phyloP scores from a whole-genome alignment of 2,329 filamentous ascomycete genomes.

The Penicillium sp. region DNA sequence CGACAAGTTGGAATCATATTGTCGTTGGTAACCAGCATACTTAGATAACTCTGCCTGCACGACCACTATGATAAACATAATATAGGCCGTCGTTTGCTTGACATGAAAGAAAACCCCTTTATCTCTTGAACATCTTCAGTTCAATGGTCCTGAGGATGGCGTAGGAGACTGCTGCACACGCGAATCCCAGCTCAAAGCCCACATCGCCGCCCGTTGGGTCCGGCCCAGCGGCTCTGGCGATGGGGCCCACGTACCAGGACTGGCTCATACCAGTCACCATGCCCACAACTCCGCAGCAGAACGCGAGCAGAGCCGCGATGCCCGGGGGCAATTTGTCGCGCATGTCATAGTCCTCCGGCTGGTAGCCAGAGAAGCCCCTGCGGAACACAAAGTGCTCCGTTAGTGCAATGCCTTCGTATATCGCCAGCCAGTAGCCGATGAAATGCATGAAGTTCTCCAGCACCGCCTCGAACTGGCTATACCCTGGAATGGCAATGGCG shows the following conservation, averaged over 20 bases:
- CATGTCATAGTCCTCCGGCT: slow-evolving; percentile 59
- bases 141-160: slow-evolving; percentile 53
- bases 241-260: slow-evolving; percentile 67
- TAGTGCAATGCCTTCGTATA: slow-evolving; percentile 67
- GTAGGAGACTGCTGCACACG: slow-evolving; percentile 59
- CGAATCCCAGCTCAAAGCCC: slow-evolving; percentile 67
- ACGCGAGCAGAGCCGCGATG: slow-evolving; percentile 64
- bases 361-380: slow-evolving; percentile 61
- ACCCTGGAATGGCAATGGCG: slow-evolving; percentile 70
- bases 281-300: slow-evolving; percentile 64
- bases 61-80: no score
- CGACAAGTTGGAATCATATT: no score
- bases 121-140: slow-evolving; percentile 46
- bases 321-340: slow-evolving; percentile 61
- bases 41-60: no score
- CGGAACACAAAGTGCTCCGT: slow-evolving; percentile 70
- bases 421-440: slow-evolving; percentile 71
- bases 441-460: slow-evolving; percentile 71
- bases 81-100: no score
- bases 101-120: slow-evolving; percentile 2
- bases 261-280: slow-evolving; percentile 72
- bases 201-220: slow-evolving; percentile 55
- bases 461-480: slow-evolving; percentile 63
- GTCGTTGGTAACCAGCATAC: no score
- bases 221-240: slow-evolving; percentile 60